Evolutionary conservation across 2,329 filamentous ascomycete species (phyloP).

Genomic region (Neonectria faginata): DNA sequence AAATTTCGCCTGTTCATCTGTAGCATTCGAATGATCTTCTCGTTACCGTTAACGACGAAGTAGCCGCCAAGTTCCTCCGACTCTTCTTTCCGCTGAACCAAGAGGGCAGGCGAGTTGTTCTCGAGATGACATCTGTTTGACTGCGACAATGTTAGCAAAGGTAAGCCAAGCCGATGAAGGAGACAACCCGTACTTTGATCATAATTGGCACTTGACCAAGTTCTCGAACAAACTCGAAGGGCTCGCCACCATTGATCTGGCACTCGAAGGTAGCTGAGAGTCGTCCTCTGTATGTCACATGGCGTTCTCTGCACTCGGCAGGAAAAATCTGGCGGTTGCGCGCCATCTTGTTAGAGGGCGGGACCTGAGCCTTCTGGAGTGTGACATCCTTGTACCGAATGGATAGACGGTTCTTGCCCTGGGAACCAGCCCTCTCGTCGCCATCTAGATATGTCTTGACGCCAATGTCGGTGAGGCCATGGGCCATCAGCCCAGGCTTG

Average conservation of each 20-base stretch:
- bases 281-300: slow-evolving; percentile 90
- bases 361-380: slow-evolving; percentile 84
- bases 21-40: slow-evolving; percentile 94
- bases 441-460: slow-evolving; percentile 89
- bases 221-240: slow-evolving; percentile 84
- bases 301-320: slow-evolving; percentile 92
- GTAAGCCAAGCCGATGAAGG: not conserved
- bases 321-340: slow-evolving; percentile 88
- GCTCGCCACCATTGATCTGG: slow-evolving; percentile 86
- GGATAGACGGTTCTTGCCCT: slow-evolving; percentile 78
- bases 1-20: slow-evolving; percentile 93
- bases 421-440: slow-evolving; percentile 69
- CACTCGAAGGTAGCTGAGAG: slow-evolving; percentile 87
- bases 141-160: slow-evolving; percentile 55
- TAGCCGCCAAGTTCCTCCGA: slow-evolving; percentile 96
- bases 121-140: slow-evolving; percentile 93
- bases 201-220: slow-evolving; percentile 92
- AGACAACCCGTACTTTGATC: slow-evolving; percentile 75
- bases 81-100: slow-evolving; percentile 92
- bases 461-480: slow-evolving; percentile 88
- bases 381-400: slow-evolving; percentile 85
- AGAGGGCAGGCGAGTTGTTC: slow-evolving; percentile 81
- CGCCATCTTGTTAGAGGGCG: slow-evolving; percentile 84
- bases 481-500: slow-evolving; percentile 68
- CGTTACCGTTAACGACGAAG: slow-evolving; percentile 97